These are phyloP conservation scores for Aspergillus luchuensis DNA, from an alignment of 2,329 filamentous ascomycete species.

Conservation along the genomic window DNA sequence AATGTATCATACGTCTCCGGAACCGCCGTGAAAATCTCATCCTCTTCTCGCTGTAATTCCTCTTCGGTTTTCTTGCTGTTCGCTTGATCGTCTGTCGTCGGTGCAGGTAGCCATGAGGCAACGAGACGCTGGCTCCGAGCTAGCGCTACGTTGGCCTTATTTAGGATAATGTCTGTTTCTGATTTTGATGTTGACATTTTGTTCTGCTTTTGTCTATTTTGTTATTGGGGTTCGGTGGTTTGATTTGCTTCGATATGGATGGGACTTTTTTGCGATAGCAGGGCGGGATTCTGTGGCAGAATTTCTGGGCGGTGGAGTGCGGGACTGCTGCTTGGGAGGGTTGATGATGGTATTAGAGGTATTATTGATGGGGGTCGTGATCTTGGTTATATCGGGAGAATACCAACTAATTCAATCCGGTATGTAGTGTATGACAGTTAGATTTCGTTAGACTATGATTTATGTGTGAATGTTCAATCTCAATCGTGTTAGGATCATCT, in stretches of 20 bases:
- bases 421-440: too few species aligned
- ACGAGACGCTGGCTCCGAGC: conserved; percentile 58
- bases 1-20: conserved; percentile 53
- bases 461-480: too few species aligned
- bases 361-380: neutral
- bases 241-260: neutral
- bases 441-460: too few species aligned
- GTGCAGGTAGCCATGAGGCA: conserved; percentile 59
- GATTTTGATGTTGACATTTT: conserved; percentile 33
- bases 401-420: too few species aligned
- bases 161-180: conserved; percentile 58
- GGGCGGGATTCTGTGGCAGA: conserved; percentile 17
- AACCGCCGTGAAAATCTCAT: conserved; percentile 55
- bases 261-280: conserved; percentile 14
- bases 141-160: conserved; percentile 55
- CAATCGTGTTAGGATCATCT: too few species aligned
- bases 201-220: neutral
- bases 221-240: neutral
- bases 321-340: neutral
- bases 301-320: neutral
- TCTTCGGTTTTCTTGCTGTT: conserved; percentile 43
- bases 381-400: too few species aligned
- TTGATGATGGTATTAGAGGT: neutral
- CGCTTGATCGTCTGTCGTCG: conserved; percentile 40
- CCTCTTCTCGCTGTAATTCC: conserved; percentile 54